Evolutionary conservation across 495 filamentous ascomycete genomes (phyloP).

Genomic region (Neurospora sp.): DNA sequence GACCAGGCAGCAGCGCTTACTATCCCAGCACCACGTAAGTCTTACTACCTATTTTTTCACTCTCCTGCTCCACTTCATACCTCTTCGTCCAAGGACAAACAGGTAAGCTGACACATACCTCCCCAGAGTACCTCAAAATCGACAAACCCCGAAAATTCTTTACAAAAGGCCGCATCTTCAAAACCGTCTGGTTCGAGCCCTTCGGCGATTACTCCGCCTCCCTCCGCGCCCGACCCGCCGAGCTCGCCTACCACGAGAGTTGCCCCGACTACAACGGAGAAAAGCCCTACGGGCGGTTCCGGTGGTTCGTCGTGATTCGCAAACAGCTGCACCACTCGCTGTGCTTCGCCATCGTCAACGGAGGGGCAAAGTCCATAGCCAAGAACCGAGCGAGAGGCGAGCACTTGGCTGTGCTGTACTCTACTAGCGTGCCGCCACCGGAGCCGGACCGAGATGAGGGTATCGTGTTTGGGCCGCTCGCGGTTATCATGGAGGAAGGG

Average conservation of each 20-base stretch:
- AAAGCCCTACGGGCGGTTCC: conserved; percentile 14
- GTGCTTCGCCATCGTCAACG: conserved; percentile 24
- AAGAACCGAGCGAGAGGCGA: conserved; percentile 3
- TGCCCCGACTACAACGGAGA: conserved; percentile 10
- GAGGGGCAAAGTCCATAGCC: background rate
- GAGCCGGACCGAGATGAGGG: conserved; percentile 14
- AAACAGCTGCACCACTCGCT: conserved; percentile 19
- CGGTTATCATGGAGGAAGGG: conserved; percentile 20
- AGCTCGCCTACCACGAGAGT: conserved; percentile 8
- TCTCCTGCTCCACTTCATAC: background rate
- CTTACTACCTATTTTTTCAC: background rate
- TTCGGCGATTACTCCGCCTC: background rate
- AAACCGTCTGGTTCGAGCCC: conserved; percentile 24
- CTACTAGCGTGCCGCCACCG: conserved; percentile 11
- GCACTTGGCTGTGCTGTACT: conserved; percentile 21
- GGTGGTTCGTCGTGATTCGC: conserved; percentile 26
- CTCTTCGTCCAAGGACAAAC: background rate
- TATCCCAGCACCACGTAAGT: background rate
- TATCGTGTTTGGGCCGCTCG: conserved; percentile 15
- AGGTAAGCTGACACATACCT: background rate
- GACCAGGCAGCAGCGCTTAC: background rate
- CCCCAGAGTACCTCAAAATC: conserved; percentile 12
- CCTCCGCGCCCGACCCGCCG: background rate
- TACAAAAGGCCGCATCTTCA: conserved; percentile 25
- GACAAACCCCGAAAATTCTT: conserved; percentile 34